Evolutionary conservation across 1,284 basidiomycete genomes (phyloP), one percentile per base, ranked within the genome.

Genomic region (Hemileia vastatrix): DNA sequence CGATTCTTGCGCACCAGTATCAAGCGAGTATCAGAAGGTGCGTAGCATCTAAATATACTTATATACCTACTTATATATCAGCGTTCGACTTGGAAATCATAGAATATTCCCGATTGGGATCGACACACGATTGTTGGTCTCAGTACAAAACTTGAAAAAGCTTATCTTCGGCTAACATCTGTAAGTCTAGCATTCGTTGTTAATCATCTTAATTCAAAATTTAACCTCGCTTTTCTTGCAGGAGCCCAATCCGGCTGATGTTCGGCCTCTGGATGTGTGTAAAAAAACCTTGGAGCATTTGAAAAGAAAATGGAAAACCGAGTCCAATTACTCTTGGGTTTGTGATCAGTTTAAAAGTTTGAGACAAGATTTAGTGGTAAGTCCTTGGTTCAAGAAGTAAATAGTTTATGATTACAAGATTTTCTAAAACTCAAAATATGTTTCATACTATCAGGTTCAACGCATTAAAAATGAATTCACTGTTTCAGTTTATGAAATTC

Each of bases 401-500:
- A 60, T 9, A 51, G 33, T 45, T 19, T 50, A 13, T 58, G 65
- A 61, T 50, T 53, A 53, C 66, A 47, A 65, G 54, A 73, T 57
- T 58, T 60, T 68, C 63, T 70, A 65, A 54, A 64, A 67, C 60
- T 68, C 40, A 44, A 61, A 31, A 54, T 68, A 58, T 27, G 48
- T 65, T 64, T 57, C 64, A 51, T 55, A 33, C 13, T 15, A n/a
- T 3, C 70, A 95, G 92, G 93, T 98, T n/a, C 95, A 99, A 80
- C 85, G 94, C 36, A 96, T 99, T 75, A 96, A 96, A 80, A 98
- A 96, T 71, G 90, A 95, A 60, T 97, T 99, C 72, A 97, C 95
- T 0, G 92, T 94, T 36, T 83, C 87, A 76, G 94, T 97, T 9
- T 99, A 99, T 76, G 95, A 99, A 77, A 95, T 93, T 51, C 95